A percentile compares a stretch with the other conserved stretches of the same genome.
These are phyloP conservation scores for Pleurozium schreberi DNA, from an alignment of 225 moss, liverwort and hornwort species.

Conservation along the genomic window DNA sequence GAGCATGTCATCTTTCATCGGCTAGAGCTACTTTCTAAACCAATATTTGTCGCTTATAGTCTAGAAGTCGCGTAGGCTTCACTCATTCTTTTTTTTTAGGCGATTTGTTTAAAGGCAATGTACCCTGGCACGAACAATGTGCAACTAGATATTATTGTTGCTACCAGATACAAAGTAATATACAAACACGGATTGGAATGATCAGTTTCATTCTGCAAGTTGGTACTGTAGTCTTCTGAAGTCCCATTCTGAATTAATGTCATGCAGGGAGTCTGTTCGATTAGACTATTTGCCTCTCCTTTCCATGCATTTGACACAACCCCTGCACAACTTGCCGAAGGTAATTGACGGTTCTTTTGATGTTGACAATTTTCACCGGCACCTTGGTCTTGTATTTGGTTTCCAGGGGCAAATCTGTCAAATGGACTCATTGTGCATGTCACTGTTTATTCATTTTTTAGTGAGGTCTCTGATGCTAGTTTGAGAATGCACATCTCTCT, in stretches of 20 bases:
- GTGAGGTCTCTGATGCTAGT: neutral
- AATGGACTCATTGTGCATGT: neutral
- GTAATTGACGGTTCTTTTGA: conserved; percentile 7
- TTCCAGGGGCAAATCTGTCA: neutral
- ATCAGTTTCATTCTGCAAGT: neutral
- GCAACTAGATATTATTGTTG: neutral
- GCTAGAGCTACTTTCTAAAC: neutral
- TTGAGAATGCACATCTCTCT: neutral
- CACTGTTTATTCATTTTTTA: neutral
- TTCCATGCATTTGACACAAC: conserved; percentile 55
- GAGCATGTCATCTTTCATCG: neutral
- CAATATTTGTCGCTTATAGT: neutral
- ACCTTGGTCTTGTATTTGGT: neutral
- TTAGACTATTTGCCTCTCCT: conserved; percentile 79
- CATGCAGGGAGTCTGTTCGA: conserved; percentile 69
- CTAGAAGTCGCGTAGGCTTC: neutral
- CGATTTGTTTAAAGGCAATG: neutral
- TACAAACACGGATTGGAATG: neutral
- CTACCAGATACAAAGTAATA: neutral
- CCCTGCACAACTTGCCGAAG: conserved; percentile 71
- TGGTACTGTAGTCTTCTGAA: neutral
- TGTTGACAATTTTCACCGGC: neutral
- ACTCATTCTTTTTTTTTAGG: neutral
- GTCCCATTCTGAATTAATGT: neutral
- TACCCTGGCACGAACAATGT: neutral